Evolutionary conservation across 2,329 filamentous ascomycete species (phyloP), one percentile per base, ranked within the genome.

Genomic region (Botrytis fabae): DNA sequence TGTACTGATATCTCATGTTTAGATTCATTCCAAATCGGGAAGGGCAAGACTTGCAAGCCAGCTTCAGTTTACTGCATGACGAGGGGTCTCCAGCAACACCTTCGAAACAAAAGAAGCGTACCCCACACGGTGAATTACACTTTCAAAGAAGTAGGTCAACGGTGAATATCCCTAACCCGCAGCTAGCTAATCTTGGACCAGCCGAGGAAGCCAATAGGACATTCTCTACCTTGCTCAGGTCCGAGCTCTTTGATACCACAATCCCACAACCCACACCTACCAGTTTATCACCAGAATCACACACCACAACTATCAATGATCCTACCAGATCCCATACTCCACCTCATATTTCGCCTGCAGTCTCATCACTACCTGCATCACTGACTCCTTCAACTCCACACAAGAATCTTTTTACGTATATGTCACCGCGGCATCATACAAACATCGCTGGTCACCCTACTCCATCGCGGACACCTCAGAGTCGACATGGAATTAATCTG

Each of bases 1-100:
- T 40, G 46, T 73, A 64, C 79, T 81, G 70, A 80, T 75, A 59
- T 46, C 70, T 40, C 18, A 69, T 57, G 35, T n/a, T 9, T 72
- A 97, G 96, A 79, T 99, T 99, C 81, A 98, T 99, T 77, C 96
- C 96, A 42, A 97, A 96, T 78, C 90, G 96, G 60, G 92, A 95
- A 76, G 96, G 95, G 9, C 94, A 97, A 82, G 96, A 99, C 82
- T 85, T 98, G 38, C 93, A 95, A 81, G 94, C 95, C 70, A 97
- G 94, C 82, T 98, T 96, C 83, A 97, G 91, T 81, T 85, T 98
- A 72, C 86, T 98, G 42, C 93, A 97, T 80, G 95, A 98, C 75
- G 94, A 97, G 81, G 94, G 92, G 57, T 98, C 95, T 32, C 96
- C 96, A 32, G 93, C 95, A 20, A 97, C 95, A 1, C 94, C 95